Percentiles rank a stretch among this genome's conserved stretches.
Evolutionary conservation across 768 basidiomycete genomes (phyloP).

Genomic region (Exsudoporus frostii): DNA sequence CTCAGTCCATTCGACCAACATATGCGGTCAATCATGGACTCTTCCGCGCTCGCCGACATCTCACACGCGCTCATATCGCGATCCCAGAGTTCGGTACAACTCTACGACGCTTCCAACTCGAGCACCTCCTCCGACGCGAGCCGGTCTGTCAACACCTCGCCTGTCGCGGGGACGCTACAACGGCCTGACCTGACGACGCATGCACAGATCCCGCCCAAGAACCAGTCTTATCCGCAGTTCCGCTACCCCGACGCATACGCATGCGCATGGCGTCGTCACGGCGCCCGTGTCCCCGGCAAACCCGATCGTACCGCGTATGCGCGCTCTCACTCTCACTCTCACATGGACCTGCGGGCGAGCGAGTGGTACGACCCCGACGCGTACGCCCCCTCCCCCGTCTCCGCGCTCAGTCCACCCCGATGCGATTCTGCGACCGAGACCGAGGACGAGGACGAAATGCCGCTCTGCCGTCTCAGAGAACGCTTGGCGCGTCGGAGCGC

Average conservation of each 20-base stretch:
- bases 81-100: slow-evolving; percentile 12
- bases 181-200: neutral
- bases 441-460: slow-evolving; percentile 16
- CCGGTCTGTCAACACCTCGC: neutral
- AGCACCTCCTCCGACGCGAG: slow-evolving; percentile 3
- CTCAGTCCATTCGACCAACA: slow-evolving; percentile 1
- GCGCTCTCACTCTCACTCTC: slow-evolving; percentile 13
- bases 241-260: slow-evolving; percentile 9
- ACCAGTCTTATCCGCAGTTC: slow-evolving; percentile 3
- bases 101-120: slow-evolving; percentile 9
- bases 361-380: slow-evolving; percentile 18
- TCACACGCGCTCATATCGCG: slow-evolving; percentile 22
- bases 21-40: neutral
- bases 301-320: neutral
- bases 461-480: slow-evolving; percentile 9
- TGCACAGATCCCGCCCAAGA: neutral
- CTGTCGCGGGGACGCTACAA: neutral
- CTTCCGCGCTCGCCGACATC: slow-evolving; percentile 3
- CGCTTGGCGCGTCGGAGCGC: slow-evolving; percentile 4
- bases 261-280: slow-evolving; percentile 18
- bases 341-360: neutral
- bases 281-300: slow-evolving; percentile 17
- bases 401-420: slow-evolving; percentile 19
- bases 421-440: slow-evolving; percentile 2
- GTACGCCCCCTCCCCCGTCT: slow-evolving; percentile 10